Evolutionary conservation across 768 basidiomycete species (phyloP).

Genomic region (Mycena galericulata): DNA sequence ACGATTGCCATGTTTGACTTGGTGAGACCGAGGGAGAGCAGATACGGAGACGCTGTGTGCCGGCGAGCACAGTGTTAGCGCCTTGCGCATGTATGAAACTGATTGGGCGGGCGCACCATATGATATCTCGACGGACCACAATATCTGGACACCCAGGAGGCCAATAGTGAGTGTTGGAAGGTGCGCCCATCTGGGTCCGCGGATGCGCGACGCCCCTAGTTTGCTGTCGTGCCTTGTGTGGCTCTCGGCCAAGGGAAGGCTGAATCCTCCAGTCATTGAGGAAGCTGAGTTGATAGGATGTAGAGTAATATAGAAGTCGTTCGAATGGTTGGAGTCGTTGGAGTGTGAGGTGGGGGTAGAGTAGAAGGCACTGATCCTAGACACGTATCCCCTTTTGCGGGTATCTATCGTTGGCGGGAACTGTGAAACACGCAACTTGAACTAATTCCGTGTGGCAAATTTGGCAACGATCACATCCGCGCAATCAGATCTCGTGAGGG

Average conservation of each 20-base stretch:
- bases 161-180: constrained; percentile 82
- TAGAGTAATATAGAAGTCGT: not conserved
- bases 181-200: constrained; percentile 76
- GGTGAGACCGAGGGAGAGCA: constrained; percentile 87
- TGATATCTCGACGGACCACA: constrained; percentile 97
- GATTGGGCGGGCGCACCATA: constrained; percentile 64
- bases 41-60: constrained; percentile 79
- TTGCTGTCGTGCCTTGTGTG: constrained; percentile 43
- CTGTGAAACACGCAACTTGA: not conserved
- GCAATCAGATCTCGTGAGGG: no score
- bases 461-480: no score
- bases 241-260: constrained; percentile 19
- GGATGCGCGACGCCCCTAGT: constrained; percentile 67
- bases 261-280: constrained; percentile 16
- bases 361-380: not conserved
- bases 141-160: constrained; percentile 85
- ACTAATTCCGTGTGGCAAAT: no score
- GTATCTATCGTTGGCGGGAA: not conserved
- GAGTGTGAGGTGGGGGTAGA: not conserved
- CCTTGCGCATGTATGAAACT: not conserved
- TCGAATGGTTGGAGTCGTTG: not conserved
- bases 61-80: constrained; percentile 4
- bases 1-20: constrained; percentile 92
- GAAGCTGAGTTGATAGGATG: not conserved
- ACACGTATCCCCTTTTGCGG: not conserved